Conservation (phyloP, 1,284 basidiomycete genomes). For the Fomes fomentarius region DNA sequence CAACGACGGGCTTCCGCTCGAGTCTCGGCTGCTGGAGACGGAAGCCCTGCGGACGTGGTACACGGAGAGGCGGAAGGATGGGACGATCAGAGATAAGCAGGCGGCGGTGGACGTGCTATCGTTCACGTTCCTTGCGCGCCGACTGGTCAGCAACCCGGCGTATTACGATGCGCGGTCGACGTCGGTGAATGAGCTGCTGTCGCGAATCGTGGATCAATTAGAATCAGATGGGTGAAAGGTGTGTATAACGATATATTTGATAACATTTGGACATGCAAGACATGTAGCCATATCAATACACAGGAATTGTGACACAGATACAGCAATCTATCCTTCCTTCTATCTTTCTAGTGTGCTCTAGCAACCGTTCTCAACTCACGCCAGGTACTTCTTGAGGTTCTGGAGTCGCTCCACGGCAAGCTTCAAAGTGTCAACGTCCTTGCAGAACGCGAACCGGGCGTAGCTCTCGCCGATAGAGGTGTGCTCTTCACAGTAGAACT, state of each 20-base stretch:
- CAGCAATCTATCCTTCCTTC: background rate
- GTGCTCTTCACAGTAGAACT: conserved; percentile 93
- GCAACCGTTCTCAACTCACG: conserved; percentile 5
- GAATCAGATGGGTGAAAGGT: conserved; percentile 40
- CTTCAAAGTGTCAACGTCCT: conserved; percentile 83
- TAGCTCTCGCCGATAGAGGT: conserved; percentile 84
- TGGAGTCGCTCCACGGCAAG: conserved; percentile 80
- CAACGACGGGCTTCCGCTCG: conserved; percentile 86
- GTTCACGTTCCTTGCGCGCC: conserved; percentile 80
- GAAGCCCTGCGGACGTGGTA: conserved; percentile 59
- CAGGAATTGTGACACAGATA: background rate
- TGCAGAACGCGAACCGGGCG: conserved; percentile 92
- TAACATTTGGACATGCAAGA: conserved; percentile 1
- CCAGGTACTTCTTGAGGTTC: conserved; percentile 71
- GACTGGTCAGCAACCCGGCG: conserved; percentile 81
- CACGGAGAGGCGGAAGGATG: conserved; percentile 40
- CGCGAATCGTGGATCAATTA: conserved; percentile 70
- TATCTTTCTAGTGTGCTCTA: background rate
- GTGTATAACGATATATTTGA: conserved; percentile 5
- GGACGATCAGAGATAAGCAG: conserved; percentile 56
- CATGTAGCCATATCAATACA: conserved; percentile 8
- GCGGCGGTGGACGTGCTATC: conserved; percentile 78
- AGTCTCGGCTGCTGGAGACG: conserved; percentile 74
- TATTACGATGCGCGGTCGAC: conserved; percentile 73
- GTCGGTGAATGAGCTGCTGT: conserved; percentile 59